Evolutionary conservation across 768 basidiomycete species (phyloP), one percentile per base, ranked within the genome.

Genomic region (Hygrocybe punicea): DNA sequence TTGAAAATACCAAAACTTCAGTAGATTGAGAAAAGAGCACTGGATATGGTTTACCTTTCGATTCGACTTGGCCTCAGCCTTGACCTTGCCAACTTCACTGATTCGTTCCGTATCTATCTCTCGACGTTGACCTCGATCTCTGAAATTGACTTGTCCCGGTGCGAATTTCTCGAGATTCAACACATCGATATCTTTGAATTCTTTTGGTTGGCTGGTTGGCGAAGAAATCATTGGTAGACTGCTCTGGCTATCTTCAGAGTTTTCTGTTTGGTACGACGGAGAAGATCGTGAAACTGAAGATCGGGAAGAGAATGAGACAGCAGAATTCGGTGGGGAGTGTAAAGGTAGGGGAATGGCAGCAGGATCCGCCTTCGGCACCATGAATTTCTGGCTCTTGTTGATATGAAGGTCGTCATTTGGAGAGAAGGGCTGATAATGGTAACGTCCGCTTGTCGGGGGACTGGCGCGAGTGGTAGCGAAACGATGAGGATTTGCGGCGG

Each of bases 41-140:
- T 47, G 25, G 40, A 49, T 42, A 49, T 48, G 65, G 45, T 29
- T 29, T 59, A 91, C 91, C 85, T 93, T 93, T 57, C 91, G 84
- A 69, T 87, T 86, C n/a, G 89, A 87, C 74, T 91, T 92, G 10
- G 91, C 91, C 62, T 84, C 83, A 1, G 84, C 86, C 65, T 77
- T 82, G 55, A 82, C 79, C 65, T 86, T 83, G 49, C 75, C 79
- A 53, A 83, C 79, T 29, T 77, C 70, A 24, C 71, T 63, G 46
- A 56, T 21, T 3, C 9, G 46, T 10, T 58, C 51, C 34, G 65
- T 61, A 24, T 63, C 65, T 13, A 66, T 59, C 33, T 70, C 75
- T 13, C 17, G 33, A 50, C 63, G 63, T 17, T 71, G 8, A 29
- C 29, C 4, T 29, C 29, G 29, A 8, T 8, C 29, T 8, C 29